Percentiles rank a stretch among this genome's conserved stretches.
Conservation (phyloP, 1,139 yeast species). For the Protomyces macrosporus region DNA sequence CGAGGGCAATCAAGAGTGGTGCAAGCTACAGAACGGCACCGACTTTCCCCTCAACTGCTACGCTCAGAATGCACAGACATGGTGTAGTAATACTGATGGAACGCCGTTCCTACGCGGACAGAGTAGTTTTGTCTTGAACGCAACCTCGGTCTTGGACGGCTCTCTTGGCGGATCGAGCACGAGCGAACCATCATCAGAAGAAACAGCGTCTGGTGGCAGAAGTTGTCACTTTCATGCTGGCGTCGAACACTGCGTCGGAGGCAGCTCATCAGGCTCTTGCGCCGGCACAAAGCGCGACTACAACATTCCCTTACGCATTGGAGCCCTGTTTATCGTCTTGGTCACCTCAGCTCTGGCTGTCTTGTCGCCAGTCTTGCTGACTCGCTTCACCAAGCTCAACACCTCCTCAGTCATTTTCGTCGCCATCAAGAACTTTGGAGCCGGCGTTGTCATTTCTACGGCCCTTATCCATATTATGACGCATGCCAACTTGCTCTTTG, state of each 20-base stretch:
- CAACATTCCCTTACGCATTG: slow-evolving; percentile 37
- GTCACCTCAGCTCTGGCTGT: slow-evolving; percentile 38
- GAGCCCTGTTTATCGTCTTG: slow-evolving; percentile 38
- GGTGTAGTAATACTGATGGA: not conserved
- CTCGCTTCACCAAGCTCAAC: slow-evolving; percentile 32
- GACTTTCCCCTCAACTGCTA: not conserved
- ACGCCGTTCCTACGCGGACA: not conserved
- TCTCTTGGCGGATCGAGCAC: no score
- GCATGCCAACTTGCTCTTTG: slow-evolving; percentile 31
- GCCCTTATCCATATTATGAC: slow-evolving; percentile 76
- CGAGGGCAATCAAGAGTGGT: not conserved
- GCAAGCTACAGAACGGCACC: not conserved
- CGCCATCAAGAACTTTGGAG: slow-evolving; percentile 76
- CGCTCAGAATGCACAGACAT: not conserved
- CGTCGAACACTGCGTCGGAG: slow-evolving; percentile 40
- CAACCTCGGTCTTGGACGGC: not conserved
- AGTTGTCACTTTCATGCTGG: slow-evolving; percentile 44
- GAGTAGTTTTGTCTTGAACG: not conserved
- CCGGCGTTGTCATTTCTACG: slow-evolving; percentile 88
- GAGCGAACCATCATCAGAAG: no score
- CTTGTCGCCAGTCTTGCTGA: slow-evolving; percentile 36
- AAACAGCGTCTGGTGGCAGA: no score
- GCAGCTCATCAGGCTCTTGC: not conserved
- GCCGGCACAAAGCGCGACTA: slow-evolving; percentile 28
- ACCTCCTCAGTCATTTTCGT: slow-evolving; percentile 49